These are phyloP conservation scores for Athelia sp. DNA, from an alignment of 1,284 basidiomycete genomes.

Conservation along the genomic window DNA sequence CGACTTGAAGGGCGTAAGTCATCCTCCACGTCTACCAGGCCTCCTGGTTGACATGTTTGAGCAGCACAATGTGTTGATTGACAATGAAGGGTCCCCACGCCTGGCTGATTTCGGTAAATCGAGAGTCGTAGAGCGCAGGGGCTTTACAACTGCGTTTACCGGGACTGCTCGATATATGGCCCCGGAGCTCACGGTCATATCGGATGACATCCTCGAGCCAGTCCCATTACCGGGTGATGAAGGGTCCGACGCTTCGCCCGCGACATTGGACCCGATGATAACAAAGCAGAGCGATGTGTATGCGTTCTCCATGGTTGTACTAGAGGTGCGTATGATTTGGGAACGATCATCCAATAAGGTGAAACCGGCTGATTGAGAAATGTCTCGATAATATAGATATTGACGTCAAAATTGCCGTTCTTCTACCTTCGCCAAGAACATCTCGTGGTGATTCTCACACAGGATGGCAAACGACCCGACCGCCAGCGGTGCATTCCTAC, in stretches of 20 bases:
- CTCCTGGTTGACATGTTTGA: neutral
- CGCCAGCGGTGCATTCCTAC: neutral
- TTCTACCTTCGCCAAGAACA: neutral
- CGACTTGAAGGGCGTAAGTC: slow-evolving; percentile 18
- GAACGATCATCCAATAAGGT: too few species aligned
- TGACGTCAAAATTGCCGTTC: neutral
- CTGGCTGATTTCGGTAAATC: slow-evolving; percentile 22
- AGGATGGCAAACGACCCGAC: neutral
- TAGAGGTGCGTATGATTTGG: neutral
- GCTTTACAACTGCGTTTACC: slow-evolving; percentile 16
- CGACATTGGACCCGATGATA: neutral
- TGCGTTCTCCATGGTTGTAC: neutral
- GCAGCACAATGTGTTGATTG: slow-evolving; percentile 19
- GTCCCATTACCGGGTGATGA: neutral
- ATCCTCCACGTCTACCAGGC: neutral
- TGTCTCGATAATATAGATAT: neutral
- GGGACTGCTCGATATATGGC: slow-evolving; percentile 18
- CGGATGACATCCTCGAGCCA: neutral
- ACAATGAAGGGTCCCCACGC: slow-evolving; percentile 14
- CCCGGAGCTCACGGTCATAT: slow-evolving; percentile 15
- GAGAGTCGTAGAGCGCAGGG: slow-evolving; percentile 12
- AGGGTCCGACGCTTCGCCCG: neutral
- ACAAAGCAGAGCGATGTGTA: neutral
- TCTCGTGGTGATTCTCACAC: neutral
- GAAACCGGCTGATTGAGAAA: neutral